phyloP scores from a whole-genome alignment of 352 stramenopile genomes.

The Phytophthora idaei region DNA sequence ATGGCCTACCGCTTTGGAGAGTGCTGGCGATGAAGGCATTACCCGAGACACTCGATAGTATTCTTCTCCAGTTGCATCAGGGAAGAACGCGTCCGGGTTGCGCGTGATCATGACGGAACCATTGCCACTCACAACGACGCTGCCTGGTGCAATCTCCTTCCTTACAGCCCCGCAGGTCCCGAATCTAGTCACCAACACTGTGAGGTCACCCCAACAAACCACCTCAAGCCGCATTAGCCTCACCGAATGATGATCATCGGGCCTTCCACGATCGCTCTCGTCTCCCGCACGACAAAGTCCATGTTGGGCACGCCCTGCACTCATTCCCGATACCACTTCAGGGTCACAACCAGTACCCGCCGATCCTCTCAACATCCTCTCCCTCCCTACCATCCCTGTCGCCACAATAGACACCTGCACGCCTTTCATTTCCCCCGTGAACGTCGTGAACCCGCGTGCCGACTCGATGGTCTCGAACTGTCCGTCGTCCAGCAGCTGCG shows the following conservation, averaged over 20 bases:
- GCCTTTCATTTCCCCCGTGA: slow-evolving; percentile 55
- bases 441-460: slow-evolving; percentile 60
- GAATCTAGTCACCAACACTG: slow-evolving; percentile 26
- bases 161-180: slow-evolving; percentile 61
- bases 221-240: not conserved
- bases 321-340: not conserved
- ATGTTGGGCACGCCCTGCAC: slow-evolving; percentile 64
- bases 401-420: slow-evolving; percentile 59
- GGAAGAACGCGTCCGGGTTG: slow-evolving; percentile 62
- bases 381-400: slow-evolving; percentile 57
- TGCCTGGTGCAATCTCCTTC: slow-evolving; percentile 46
- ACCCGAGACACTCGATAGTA: slow-evolving; percentile 45
- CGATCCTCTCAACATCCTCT: not conserved
- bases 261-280: slow-evolving; percentile 49
- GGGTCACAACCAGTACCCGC: not conserved
- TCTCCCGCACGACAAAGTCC: slow-evolving; percentile 78
- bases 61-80: slow-evolving; percentile 23
- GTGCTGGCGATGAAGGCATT: slow-evolving; percentile 35
- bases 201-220: not conserved
- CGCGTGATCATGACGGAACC: slow-evolving; percentile 50
- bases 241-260: slow-evolving; percentile 62
- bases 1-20: slow-evolving; percentile 37
- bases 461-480: slow-evolving; percentile 42
- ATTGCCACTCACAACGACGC: slow-evolving; percentile 55
- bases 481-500: slow-evolving; percentile 37